These are phyloP conservation scores for Plantago coronopus DNA, from an alignment of 305 asterid species.

Conservation along the genomic window DNA sequence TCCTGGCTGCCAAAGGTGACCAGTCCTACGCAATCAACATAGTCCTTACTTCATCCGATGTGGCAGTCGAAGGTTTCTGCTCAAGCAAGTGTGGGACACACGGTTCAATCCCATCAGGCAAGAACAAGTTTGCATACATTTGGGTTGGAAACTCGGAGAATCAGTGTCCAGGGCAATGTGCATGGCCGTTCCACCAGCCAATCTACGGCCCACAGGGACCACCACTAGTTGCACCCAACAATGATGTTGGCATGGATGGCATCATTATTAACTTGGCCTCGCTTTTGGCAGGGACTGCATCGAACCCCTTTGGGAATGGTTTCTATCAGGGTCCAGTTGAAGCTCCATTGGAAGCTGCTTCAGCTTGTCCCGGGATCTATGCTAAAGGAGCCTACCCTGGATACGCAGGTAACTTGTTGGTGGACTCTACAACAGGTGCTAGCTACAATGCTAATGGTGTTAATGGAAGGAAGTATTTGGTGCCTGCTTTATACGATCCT, in stretches of 20 bases:
- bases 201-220: slow-evolving; percentile 46
- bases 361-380: slow-evolving; percentile 39
- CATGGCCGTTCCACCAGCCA: slow-evolving; percentile 40
- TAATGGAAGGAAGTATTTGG: slow-evolving; percentile 43
- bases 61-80: slow-evolving; percentile 41
- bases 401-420: slow-evolving; percentile 44
- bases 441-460: slow-evolving; percentile 57
- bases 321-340: slow-evolving; percentile 35
- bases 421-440: slow-evolving; percentile 44
- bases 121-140: slow-evolving; percentile 32
- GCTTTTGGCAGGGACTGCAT: slow-evolving; percentile 39
- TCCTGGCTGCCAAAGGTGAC: slow-evolving; percentile 39
- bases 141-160: slow-evolving; percentile 47
- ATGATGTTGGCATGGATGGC: slow-evolving; percentile 39
- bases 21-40: slow-evolving; percentile 32
- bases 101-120: slow-evolving; percentile 23
- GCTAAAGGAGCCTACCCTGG: slow-evolving; percentile 44
- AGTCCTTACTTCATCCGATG: slow-evolving; percentile 38
- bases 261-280: slow-evolving; percentile 34
- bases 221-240: slow-evolving; percentile 44
- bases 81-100: slow-evolving; percentile 44
- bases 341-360: slow-evolving; percentile 43
- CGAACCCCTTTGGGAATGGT: slow-evolving; percentile 45
- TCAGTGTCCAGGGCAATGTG: slow-evolving; percentile 31
- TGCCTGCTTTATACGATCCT: slow-evolving; percentile 51